phyloP scores from a whole-genome alignment of 371 early-diverging fungal genomes.

The Parasitella parasitica region DNA sequence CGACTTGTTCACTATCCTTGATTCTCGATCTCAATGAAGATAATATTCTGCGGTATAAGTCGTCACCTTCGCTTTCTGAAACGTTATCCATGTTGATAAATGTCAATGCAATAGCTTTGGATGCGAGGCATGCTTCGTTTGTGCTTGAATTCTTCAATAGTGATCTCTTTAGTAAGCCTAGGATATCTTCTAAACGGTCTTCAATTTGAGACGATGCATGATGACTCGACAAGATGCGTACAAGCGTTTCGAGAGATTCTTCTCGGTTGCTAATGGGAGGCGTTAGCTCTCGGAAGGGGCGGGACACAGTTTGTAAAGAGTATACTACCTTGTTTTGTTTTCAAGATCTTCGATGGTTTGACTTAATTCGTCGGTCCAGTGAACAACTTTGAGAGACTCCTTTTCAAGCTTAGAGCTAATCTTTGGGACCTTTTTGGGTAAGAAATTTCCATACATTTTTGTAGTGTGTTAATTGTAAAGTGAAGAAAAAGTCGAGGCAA shows the following conservation, averaged over 20 bases:
- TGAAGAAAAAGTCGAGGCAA: neutral
- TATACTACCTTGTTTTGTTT: conserved; percentile 34
- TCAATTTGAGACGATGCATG: conserved; percentile 34
- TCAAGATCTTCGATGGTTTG: conserved; percentile 42
- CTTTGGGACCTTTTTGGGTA: conserved; percentile 1
- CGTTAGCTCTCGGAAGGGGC: too few species aligned
- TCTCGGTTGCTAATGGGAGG: conserved; percentile 29
- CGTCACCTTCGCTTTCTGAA: conserved; percentile 51
- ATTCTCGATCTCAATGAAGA: conserved; percentile 49
- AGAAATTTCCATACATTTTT: neutral
- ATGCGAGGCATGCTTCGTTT: conserved; percentile 63
- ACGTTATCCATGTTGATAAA: conserved; percentile 70
- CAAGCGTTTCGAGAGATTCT: conserved; percentile 30
- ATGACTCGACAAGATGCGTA: conserved; percentile 25
- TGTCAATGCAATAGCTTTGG: conserved; percentile 58
- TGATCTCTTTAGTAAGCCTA: conserved; percentile 60
- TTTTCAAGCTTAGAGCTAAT: neutral
- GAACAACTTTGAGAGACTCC: neutral
- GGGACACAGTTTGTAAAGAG: neutral
- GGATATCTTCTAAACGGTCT: conserved; percentile 33
- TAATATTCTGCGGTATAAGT: conserved; percentile 55
- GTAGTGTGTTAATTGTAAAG: neutral
- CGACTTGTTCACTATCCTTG: conserved; percentile 41
- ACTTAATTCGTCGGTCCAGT: conserved; percentile 33
- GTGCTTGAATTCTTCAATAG: conserved; percentile 51